Conservation (phyloP, 768 basidiomycete species). For the Boletus fagicola region DNA sequence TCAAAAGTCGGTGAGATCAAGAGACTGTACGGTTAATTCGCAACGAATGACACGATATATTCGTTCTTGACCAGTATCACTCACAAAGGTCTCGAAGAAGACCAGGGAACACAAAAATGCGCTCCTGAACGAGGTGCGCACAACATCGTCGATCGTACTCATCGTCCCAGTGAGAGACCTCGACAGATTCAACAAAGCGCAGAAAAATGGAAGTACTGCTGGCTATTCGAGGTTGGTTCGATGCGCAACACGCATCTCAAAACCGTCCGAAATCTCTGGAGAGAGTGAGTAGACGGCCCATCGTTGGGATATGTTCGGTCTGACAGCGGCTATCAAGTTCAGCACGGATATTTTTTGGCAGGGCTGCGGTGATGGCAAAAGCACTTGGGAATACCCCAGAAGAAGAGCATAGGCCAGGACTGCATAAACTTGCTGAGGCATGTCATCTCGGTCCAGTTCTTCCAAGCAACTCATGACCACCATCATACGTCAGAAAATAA, state of each 20-base stretch:
- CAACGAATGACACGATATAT: constrained; percentile 11
- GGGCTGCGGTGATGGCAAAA: constrained; percentile 90
- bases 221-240: constrained; percentile 92
- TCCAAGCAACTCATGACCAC: constrained; percentile 7
- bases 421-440: constrained; percentile 79
- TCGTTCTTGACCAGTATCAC: constrained; percentile 57
- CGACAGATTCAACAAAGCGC: constrained; percentile 73
- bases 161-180: constrained; percentile 27
- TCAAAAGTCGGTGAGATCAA: constrained; percentile 73
- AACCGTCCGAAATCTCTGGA: constrained; percentile 91
- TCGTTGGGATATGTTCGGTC: neutral
- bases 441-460: constrained; percentile 32
- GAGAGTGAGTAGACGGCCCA: constrained; percentile 57
- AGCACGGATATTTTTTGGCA: constrained; percentile 87
- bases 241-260: constrained; percentile 96
- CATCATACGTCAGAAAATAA: constrained; percentile 65
- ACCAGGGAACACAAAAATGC: constrained; percentile 86
- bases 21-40: neutral
- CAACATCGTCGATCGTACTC: constrained; percentile 1
- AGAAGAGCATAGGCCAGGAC: constrained; percentile 78
- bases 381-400: constrained; percentile 86
- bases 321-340: constrained; percentile 36
- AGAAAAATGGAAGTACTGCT: constrained; percentile 93
- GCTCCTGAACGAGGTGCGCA: constrained; percentile 72
- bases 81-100: constrained; percentile 94